Evolutionary conservation across 1,139 yeast genomes (phyloP).

Genomic region (Hanseniaspora gamundiae): DNA sequence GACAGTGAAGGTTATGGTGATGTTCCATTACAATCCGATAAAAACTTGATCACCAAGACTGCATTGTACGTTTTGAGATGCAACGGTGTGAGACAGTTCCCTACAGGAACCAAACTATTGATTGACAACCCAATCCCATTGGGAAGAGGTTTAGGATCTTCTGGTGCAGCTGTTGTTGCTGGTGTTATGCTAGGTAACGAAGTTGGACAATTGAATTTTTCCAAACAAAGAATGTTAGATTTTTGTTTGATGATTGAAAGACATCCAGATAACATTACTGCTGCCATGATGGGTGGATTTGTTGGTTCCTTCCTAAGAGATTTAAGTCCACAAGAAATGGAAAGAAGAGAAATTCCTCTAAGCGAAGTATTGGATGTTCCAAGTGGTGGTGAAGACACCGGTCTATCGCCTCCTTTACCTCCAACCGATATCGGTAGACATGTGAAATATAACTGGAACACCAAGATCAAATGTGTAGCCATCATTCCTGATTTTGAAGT

Average conservation of each 20-base stretch:
- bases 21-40: slow-evolving; percentile 68
- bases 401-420: slow-evolving; percentile 63
- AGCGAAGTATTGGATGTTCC: slow-evolving; percentile 73
- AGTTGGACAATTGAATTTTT: slow-evolving; percentile 58
- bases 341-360: slow-evolving; percentile 69
- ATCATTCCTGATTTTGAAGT: slow-evolving; percentile 91
- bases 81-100: slow-evolving; percentile 62
- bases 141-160: slow-evolving; percentile 93
- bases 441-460: slow-evolving; percentile 73
- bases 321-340: slow-evolving; percentile 54
- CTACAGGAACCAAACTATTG: slow-evolving; percentile 69
- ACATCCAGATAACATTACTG: slow-evolving; percentile 96
- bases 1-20: slow-evolving; percentile 58
- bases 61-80: slow-evolving; percentile 85
- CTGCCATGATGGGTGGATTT: slow-evolving; percentile 98
- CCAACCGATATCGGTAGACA: slow-evolving; percentile 86
- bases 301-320: slow-evolving; percentile 90
- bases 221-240: slow-evolving; percentile 77
- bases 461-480: slow-evolving; percentile 73
- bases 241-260: slow-evolving; percentile 94
- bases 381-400: slow-evolving; percentile 55
- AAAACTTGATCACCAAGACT: slow-evolving; percentile 79
- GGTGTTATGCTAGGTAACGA: slow-evolving; percentile 90
- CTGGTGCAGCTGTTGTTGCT: slow-evolving; percentile 98
- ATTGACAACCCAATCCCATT: slow-evolving; percentile 87